Evolutionary conservation across 352 stramenopile genomes (phyloP), one percentile per base, ranked within the genome.

Genomic region (Pythium dissimile): DNA sequence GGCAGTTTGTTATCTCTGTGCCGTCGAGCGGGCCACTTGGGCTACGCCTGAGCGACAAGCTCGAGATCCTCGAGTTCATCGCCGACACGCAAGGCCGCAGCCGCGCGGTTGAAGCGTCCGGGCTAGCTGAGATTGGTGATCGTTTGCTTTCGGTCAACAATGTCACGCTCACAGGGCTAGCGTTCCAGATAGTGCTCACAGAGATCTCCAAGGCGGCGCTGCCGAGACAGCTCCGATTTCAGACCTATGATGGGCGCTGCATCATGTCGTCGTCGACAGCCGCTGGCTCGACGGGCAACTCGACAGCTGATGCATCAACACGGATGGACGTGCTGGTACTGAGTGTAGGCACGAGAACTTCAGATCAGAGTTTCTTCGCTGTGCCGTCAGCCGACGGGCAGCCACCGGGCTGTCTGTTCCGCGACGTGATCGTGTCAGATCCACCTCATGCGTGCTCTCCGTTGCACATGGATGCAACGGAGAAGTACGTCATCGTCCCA

Each of bases 121-220:
- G 74, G 1, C 55, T 88, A 15, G 79, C 79, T 0, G 74, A 88
- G 75, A 78, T 92, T n/a, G 75, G 82, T 2, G 82, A 92, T 41
- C 70, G 61, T 3, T 68, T 92, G 11, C 37, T 88, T 7, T 58
- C 59, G 2, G 73, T 92, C 16, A 88, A 92, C 43, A 69, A 79
- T n/a, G 48, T 71, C 24, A 73, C 54, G 1, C 61, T 88, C 11
- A 49, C 70, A 5, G 66, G 43, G 2, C 56, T 70, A 12, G 62
- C 64, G 2, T 67, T 92, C 27, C 56, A 62, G 6, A 62, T 60
- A 7, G 75, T 73, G 2, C 70, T 92, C 10, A 39, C 47, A 20
- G 62, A 61, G 61, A 66, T 92, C 9, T 45, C 69, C 41, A 42
- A 49, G 0, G 80, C 77, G 1, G 18, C 66, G 38, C 24, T 77